Base-by-base conservation (phyloP, 2,329 filamentous ascomycete species). In the Claviceps spartinae region DNA sequence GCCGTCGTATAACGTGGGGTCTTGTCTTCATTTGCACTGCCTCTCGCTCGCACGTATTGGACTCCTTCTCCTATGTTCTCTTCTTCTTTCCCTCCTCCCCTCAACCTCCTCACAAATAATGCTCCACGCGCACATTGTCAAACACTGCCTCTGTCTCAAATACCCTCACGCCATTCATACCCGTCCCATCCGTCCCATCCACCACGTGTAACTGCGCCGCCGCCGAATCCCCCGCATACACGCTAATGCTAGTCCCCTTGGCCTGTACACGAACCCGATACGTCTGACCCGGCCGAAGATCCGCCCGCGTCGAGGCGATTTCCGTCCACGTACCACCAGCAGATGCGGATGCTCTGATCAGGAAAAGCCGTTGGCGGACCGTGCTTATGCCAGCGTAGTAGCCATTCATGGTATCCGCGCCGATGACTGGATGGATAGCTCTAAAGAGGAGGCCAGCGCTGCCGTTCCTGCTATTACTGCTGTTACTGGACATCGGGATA, bases 361-460 rank as follows among this genome's bases (percentile, higher is more conserved):
- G 54, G 1, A 59, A 41, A 7, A 64, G 55, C 14, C 49, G 53
- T 7, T 18, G 24, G 5, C 61, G 62, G 0, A 45, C n/a, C 5
- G 59, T 58, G 40, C 65, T 62, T 26, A 65, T 57, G 22, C 60
- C 60, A 2, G 62, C 59, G 46, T 69, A 69, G 26, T 66, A 64
- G 0, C 62, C 61, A 4, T 55, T 45, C 34, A 55, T 53, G 3
- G 55, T 48, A 6, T 56, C 43, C 2, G 47, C 41, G 14, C 58
- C 59, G 8, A 48, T 37, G 0, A 53, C 53, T 0, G 59, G 50
- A 2, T 58, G 54, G 4, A 58, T 55, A 5, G 62, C 64, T n/a
- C 67, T 63, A 56, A 71, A 70, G 24, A 70, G 47, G 5, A 71
- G 55, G 1, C 66, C 66, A 1, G 66, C 67, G 30, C 44, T 46